Conservation (phyloP, 345 rosid species). For the Melaleuca quinquenervia region DNA sequence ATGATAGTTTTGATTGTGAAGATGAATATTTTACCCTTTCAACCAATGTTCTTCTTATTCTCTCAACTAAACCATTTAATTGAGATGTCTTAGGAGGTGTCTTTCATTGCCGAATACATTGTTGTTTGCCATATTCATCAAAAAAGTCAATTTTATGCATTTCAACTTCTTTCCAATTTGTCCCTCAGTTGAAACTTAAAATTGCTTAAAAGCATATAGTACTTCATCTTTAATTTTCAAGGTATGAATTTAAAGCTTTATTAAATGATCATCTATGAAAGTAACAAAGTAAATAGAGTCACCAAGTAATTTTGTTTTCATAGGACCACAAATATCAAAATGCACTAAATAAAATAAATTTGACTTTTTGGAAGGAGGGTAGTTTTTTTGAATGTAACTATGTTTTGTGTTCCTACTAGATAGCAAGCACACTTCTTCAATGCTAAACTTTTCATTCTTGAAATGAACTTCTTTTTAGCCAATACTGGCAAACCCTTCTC, state of each 20-base stretch:
- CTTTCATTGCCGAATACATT: background rate
- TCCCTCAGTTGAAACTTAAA: background rate
- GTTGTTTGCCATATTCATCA: background rate
- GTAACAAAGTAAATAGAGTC: background rate
- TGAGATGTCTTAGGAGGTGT: background rate
- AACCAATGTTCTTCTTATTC: conserved; percentile 1
- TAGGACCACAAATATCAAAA: background rate
- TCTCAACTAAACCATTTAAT: conserved; percentile 1
- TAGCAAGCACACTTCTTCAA: background rate
- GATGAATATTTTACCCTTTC: background rate
- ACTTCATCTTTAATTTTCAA: background rate
- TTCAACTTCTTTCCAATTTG: background rate
- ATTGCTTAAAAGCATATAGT: background rate
- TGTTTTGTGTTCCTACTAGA: background rate
- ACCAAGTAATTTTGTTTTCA: background rate
- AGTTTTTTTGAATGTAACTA: background rate
- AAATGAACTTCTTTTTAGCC: background rate
- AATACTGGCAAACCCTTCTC: background rate
- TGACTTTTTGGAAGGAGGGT: background rate
- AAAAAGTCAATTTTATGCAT: background rate
- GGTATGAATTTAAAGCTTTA: background rate
- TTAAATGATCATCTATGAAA: background rate
- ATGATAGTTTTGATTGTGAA: background rate
- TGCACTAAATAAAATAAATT: background rate
- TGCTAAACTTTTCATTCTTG: background rate